These are phyloP conservation scores for Sporothrix sp. DNA, from an alignment of 2,329 filamentous ascomycete species.

Conservation along the genomic window DNA sequence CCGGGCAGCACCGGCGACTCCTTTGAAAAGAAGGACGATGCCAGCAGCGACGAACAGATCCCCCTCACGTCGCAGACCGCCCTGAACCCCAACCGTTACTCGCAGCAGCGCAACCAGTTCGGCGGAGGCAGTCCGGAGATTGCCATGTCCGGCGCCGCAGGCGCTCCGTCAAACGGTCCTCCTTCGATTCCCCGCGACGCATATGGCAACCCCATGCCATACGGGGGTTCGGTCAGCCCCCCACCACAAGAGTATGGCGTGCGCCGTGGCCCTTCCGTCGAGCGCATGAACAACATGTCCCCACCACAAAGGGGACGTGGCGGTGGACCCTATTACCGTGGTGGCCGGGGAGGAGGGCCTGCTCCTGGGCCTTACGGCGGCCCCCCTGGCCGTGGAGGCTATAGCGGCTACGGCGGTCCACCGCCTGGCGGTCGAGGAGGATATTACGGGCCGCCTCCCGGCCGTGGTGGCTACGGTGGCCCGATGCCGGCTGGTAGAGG, in stretches of 20 bases:
- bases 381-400: slow-evolving; percentile 38
- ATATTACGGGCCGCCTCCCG: slow-evolving; percentile 14
- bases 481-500: slow-evolving; percentile 27
- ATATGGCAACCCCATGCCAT: slow-evolving; percentile 50
- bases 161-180: slow-evolving; percentile 13
- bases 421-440: too few species aligned
- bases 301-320: slow-evolving; percentile 41
- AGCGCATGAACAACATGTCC: slow-evolving; percentile 34
- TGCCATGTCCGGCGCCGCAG: slow-evolving; percentile 23
- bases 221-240: slow-evolving; percentile 40
- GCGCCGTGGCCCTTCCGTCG: slow-evolving; percentile 37
- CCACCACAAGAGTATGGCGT: slow-evolving; percentile 35
- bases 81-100: slow-evolving; percentile 41
- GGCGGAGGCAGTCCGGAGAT: slow-evolving; percentile 5
- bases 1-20: slow-evolving; percentile 43
- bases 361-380: slow-evolving; percentile 31
- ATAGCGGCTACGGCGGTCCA: slow-evolving; percentile 25
- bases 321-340: slow-evolving; percentile 32
- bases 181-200: slow-evolving; percentile 43
- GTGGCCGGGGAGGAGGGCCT: slow-evolving; percentile 38
- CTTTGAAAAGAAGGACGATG: slow-evolving; percentile 56
- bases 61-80: slow-evolving; percentile 58
- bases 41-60: slow-evolving; percentile 57
- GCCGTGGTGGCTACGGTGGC: slow-evolving; percentile 25
- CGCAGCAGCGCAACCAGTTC: slow-evolving; percentile 47